Percentiles rank a stretch among this genome's conserved stretches.
Evolutionary conservation across 192 early-diverging fungal species (phyloP).

Genomic region (Piromyces sp.): DNA sequence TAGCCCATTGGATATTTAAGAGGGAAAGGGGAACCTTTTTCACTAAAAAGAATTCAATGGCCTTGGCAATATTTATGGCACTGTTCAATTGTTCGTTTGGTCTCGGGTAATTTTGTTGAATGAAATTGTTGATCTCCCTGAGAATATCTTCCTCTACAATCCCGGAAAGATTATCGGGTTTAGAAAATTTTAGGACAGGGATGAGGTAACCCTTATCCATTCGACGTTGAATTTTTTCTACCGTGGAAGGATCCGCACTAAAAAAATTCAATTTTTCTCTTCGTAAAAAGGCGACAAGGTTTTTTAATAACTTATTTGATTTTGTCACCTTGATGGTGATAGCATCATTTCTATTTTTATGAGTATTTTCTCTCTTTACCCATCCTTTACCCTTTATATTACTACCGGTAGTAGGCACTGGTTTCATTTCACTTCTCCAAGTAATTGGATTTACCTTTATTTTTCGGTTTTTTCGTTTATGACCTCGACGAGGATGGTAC

Average conservation of each 20-base stretch:
- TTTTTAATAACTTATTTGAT: neutral
- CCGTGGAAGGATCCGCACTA: neutral
- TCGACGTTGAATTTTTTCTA: neutral
- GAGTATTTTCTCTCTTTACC: neutral
- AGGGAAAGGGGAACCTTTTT: neutral
- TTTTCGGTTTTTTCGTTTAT: neutral
- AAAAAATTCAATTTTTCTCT: neutral
- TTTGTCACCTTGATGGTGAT: neutral
- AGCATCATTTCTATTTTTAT: neutral
- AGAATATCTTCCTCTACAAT: neutral
- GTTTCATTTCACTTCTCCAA: too few species aligned
- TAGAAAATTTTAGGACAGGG: neutral
- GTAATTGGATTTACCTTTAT: neutral
- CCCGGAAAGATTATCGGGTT: neutral
- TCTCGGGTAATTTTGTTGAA: neutral
- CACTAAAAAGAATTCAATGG: neutral
- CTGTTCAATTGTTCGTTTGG: neutral
- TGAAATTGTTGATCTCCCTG: neutral
- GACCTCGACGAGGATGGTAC: too few species aligned
- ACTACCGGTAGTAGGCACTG: too few species aligned
- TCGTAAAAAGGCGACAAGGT: neutral
- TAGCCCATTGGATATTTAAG: neutral
- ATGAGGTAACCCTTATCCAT: neutral
- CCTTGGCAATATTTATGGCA: neutral
- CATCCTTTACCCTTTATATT: neutral